Evolutionary conservation across 1,284 basidiomycete genomes (phyloP).

Genomic region (Moesziomyces parantarcticus): DNA sequence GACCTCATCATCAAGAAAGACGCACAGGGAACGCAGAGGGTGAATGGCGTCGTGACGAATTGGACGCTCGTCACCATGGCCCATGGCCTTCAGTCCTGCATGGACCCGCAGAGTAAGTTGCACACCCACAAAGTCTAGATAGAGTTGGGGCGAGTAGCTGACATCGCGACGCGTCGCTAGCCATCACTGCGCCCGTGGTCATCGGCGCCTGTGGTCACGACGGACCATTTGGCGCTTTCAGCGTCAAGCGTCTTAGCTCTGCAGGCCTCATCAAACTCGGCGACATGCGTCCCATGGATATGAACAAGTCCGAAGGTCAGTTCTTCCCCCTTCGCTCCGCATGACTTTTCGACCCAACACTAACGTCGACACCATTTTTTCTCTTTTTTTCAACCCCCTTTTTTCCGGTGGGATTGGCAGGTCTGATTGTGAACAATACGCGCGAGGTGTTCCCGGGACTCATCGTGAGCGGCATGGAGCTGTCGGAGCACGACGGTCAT

Average conservation of each 20-base stretch:
- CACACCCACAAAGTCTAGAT: background rate
- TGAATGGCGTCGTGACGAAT: slow-evolving; percentile 86
- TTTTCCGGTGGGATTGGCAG: slow-evolving; percentile 7
- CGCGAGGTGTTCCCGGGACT: slow-evolving; percentile 83
- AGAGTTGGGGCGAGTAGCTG: too few relatives aligned
- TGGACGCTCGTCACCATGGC: slow-evolving; percentile 85
- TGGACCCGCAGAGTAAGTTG: slow-evolving; percentile 83
- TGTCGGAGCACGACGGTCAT: slow-evolving; percentile 83
- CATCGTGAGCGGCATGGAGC: slow-evolving; percentile 81
- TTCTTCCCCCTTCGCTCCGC: background rate
- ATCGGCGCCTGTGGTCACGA: slow-evolving; percentile 76
- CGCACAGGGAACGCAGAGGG: slow-evolving; percentile 71
- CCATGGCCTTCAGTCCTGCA: slow-evolving; percentile 77
- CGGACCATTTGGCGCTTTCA: slow-evolving; percentile 86
- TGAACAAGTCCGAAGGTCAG: slow-evolving; percentile 59
- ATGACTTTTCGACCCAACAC: too few relatives aligned
- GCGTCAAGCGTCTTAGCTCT: slow-evolving; percentile 82
- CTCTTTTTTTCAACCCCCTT: slow-evolving; percentile 1
- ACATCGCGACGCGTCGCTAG: slow-evolving; percentile 20
- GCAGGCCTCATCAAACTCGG: slow-evolving; percentile 81
- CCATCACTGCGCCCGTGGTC: slow-evolving; percentile 73
- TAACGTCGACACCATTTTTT: background rate
- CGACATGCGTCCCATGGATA: slow-evolving; percentile 75
- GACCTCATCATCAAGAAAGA: slow-evolving; percentile 66
- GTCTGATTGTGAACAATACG: slow-evolving; percentile 72